These are phyloP conservation scores for Hypoxylon sp. DNA, from an alignment of 2,329 filamentous ascomycete genomes.

Conservation along the genomic window DNA sequence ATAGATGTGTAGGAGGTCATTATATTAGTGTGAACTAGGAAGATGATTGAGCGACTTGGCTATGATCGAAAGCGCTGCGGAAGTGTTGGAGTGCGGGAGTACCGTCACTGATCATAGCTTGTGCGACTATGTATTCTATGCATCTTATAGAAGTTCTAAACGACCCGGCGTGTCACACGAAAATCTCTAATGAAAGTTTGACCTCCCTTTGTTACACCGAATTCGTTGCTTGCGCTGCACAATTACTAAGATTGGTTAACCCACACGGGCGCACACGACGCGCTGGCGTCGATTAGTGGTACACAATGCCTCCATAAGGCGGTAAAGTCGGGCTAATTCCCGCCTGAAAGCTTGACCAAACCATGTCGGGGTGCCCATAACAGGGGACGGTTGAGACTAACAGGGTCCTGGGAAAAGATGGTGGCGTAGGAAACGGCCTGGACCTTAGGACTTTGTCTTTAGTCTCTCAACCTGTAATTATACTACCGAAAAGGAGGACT, in stretches of 20 bases:
- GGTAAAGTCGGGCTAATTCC: conserved; percentile 26
- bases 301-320: not conserved
- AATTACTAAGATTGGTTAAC: not conserved
- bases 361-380: conserved; percentile 3
- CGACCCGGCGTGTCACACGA: conserved; percentile 15
- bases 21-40: conserved; percentile 8
- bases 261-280: conserved; percentile 24
- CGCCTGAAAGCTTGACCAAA: conserved; percentile 32
- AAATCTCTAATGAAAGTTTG: conserved; percentile 31
- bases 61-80: conserved; percentile 1
- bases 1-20: conserved; percentile 9
- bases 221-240: conserved; percentile 11
- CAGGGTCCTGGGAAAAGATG: conserved; percentile 4
- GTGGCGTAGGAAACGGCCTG: conserved; percentile 18
- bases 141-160: conserved; percentile 15
- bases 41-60: not conserved
- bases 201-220: conserved; percentile 28
- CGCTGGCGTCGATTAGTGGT: conserved; percentile 18
- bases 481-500: conserved; percentile 4
- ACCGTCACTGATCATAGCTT: not conserved
- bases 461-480: conserved; percentile 4
- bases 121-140: conserved; percentile 16
- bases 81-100: not conserved
- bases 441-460: conserved; percentile 4
- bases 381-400: conserved; percentile 17